Evolutionary conservation across 768 basidiomycete species (phyloP).

Genomic region (Amylocystis lapponica): DNA sequence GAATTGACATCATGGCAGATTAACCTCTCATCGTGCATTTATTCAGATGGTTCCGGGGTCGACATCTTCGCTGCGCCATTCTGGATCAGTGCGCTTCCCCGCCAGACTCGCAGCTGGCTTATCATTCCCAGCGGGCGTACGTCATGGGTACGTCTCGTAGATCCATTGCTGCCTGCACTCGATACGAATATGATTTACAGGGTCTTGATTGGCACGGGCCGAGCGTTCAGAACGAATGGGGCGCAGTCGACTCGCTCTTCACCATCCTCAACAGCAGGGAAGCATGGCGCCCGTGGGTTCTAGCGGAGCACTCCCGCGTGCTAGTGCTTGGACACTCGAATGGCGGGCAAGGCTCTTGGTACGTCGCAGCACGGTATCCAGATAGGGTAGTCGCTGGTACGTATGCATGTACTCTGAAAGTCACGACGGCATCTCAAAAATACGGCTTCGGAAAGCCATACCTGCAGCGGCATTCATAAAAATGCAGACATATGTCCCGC

Average conservation of each 20-base stretch:
- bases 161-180: background rate
- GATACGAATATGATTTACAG: slow-evolving; percentile 28
- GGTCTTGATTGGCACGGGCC: slow-evolving; percentile 93
- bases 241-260: slow-evolving; percentile 50
- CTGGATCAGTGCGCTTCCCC: slow-evolving; percentile 61
- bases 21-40: background rate
- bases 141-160: slow-evolving; percentile 54
- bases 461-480: slow-evolving; percentile 84
- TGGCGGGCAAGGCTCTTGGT: slow-evolving; percentile 88
- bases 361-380: slow-evolving; percentile 69
- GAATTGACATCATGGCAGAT: background rate
- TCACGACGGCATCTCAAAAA: background rate
- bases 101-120: slow-evolving; percentile 62
- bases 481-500: slow-evolving; percentile 79
- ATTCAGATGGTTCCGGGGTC: slow-evolving; percentile 83
- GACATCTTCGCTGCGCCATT: slow-evolving; percentile 51
- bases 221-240: slow-evolving; percentile 67
- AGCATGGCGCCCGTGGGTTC: slow-evolving; percentile 37
- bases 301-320: slow-evolving; percentile 36
- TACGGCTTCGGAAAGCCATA: slow-evolving; percentile 40
- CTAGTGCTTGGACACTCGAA: slow-evolving; percentile 91
- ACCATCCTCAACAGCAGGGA: slow-evolving; percentile 34
- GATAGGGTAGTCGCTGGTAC: slow-evolving; percentile 65
- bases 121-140: slow-evolving; percentile 80
- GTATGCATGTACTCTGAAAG: background rate